A percentile compares a stretch with the other conserved stretches of the same genome.
These are phyloP conservation scores for Neurospora tetrasperma DNA, from an alignment of 495 filamentous ascomycete genomes.

Conservation along the genomic window DNA sequence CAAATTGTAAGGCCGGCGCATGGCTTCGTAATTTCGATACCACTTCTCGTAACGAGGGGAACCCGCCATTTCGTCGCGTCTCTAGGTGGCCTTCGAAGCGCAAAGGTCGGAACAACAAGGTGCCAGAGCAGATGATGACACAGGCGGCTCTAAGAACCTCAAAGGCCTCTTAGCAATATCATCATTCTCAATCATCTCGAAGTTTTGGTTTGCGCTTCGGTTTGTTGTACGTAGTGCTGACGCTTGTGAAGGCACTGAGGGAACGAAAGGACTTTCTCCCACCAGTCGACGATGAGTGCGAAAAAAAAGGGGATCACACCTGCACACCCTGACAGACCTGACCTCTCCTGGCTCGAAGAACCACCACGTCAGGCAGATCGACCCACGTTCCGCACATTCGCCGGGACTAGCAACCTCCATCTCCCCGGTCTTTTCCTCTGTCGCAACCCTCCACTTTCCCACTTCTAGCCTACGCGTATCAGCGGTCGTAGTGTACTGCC, in stretches of 20 bases:
- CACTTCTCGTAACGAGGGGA: background rate
- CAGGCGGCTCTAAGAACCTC: background rate
- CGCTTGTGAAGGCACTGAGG: background rate
- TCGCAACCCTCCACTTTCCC: conserved; percentile 22
- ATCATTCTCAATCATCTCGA: background rate
- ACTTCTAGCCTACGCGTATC: conserved; percentile 3
- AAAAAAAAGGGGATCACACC: conserved; percentile 18
- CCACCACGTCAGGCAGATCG: conserved; percentile 21
- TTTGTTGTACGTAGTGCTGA: background rate
- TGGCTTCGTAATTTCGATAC: background rate
- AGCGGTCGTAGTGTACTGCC: background rate
- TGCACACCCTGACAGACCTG: conserved; percentile 1
- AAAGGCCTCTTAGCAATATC: background rate
- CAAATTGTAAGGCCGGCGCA: background rate
- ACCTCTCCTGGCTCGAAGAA: conserved; percentile 1
- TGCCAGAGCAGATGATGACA: background rate
- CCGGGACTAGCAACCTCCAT: conserved; percentile 23
- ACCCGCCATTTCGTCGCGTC: background rate
- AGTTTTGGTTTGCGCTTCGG: background rate
- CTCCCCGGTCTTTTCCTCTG: conserved; percentile 25
- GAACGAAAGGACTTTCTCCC: background rate
- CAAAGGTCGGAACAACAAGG: background rate
- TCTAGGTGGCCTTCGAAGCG: background rate
- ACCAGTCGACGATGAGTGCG: conserved; percentile 5
- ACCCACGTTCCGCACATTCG: conserved; percentile 26